Base-by-base conservation (phyloP, 1,284 basidiomycete genomes). In the Irpex sp. region DNA sequence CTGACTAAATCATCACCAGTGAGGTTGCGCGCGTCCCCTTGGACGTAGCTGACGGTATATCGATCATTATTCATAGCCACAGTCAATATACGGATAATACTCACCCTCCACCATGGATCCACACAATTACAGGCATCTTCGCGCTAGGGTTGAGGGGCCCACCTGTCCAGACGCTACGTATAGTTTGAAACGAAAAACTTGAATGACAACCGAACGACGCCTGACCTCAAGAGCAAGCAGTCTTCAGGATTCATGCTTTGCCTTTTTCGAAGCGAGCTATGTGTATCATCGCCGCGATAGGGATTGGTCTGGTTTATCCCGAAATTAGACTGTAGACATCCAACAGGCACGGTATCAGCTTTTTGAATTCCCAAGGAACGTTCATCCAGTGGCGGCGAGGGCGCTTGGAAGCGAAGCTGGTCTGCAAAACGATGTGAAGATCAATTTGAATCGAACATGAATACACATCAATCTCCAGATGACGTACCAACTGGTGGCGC, bases 331-430 rank as follows among this genome's bases (percentile, higher is more conserved):
- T 55, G 26, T 15, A 26, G 53, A 17, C 53, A 55, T 11, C 53
- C 53, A 11, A 33, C n/a, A 8, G 53, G 19, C 9, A 55, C 26
- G 2, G 26, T 31, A 33, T 55, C 26, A 15, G 53, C 53, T 26
- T 15, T 31, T 35, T 55, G 53, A 33, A 55, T 26, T 15, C 53
- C 53, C 33, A 55, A 35, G 11, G 21, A 33, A 8, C 9, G 21
- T 55, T 55, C 53, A 17, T 55, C 33, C 53, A 55, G 31, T 9
- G 53, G 53, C 7, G 21, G 53, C 7, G 53, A 19, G 33, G 53
- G 53, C 8, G 53, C 53, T 55, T 55, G 53, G 53, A 55, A 55
- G 53, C 53, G 53, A 55, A 55, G 53, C 11, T 55, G 26, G 19
- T 26, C 53, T 55, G 19, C n/a, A 55, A 26, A 26, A 13, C 9